A percentile compares a stretch with the other conserved stretches of the same genome.
Evolutionary conservation across 1,284 basidiomycete species (phyloP).

Genomic region (Mycena sp.): DNA sequence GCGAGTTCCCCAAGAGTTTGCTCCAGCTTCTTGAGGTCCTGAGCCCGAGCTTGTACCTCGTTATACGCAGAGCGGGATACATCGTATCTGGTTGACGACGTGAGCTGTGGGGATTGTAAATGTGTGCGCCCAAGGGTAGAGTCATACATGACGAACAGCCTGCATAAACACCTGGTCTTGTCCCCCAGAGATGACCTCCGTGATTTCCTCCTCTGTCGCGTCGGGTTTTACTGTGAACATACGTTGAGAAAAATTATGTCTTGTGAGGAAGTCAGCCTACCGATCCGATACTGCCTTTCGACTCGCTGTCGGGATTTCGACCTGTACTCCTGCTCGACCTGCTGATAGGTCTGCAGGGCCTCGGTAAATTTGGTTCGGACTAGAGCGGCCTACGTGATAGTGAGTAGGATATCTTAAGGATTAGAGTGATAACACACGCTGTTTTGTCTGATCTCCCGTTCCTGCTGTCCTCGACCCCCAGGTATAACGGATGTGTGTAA

Average conservation of each 20-base stretch:
- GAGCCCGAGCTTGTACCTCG: constrained; percentile 92
- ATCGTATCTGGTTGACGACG: constrained; percentile 82
- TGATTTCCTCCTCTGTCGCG: constrained; percentile 86
- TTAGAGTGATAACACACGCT: constrained; percentile 61
- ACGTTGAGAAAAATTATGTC: constrained; percentile 2
- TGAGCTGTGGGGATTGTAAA: constrained; percentile 51
- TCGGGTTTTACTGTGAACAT: constrained; percentile 83
- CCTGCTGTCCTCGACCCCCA: constrained; percentile 31
- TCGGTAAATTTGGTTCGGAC: constrained; percentile 73
- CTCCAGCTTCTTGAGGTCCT: constrained; percentile 90
- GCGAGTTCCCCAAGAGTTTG: constrained; percentile 88
- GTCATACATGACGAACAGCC: constrained; percentile 64
- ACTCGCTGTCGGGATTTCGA: constrained; percentile 85
- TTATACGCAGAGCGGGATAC: constrained; percentile 87
- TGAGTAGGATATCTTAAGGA: not conserved
- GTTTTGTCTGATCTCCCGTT: constrained; percentile 74
- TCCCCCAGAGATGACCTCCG: constrained; percentile 72
- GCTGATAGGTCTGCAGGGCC: constrained; percentile 79
- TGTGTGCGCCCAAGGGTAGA: not conserved
- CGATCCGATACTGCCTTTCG: constrained; percentile 91
- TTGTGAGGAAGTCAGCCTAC: constrained; percentile 50
- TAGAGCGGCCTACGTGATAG: constrained; percentile 56
- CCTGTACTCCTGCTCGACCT: constrained; percentile 88
- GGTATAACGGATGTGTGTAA: constrained; percentile 54
- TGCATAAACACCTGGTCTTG: constrained; percentile 85